These are phyloP conservation scores for Fusarium nanum DNA, from an alignment of 2,329 filamentous ascomycete species.

Conservation along the genomic window DNA sequence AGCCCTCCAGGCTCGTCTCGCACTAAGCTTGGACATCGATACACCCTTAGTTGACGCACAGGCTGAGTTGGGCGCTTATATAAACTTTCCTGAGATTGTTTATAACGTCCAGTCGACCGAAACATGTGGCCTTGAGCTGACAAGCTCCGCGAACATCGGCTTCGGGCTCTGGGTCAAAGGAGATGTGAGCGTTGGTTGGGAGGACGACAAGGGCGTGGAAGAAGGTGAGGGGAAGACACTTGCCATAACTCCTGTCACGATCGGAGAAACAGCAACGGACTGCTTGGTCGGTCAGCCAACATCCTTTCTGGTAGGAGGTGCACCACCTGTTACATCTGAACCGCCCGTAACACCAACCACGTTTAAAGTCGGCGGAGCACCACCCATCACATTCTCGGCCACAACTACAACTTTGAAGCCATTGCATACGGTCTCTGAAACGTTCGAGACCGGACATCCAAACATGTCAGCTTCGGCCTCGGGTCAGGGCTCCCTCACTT, in stretches of 20 bases:
- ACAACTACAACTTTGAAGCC: not conserved
- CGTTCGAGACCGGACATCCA: not conserved
- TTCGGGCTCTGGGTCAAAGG: not conserved
- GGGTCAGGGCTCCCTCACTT: not conserved
- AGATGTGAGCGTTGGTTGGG: not conserved
- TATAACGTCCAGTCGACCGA: not conserved
- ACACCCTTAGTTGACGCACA: not conserved
- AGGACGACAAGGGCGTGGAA: not conserved
- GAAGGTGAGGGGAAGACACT: not conserved
- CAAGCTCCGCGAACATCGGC: not conserved
- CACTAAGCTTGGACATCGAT: not conserved
- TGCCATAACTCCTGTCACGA: not conserved
- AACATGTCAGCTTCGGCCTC: not conserved
- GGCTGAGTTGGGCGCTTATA: not conserved
- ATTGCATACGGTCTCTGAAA: not conserved
- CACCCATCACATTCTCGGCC: not conserved
- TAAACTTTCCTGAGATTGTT: not conserved
- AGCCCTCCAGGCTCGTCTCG: not conserved
- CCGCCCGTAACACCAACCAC: not conserved
- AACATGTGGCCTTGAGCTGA: not conserved
- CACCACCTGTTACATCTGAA: not conserved
- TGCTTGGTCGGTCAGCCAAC: not conserved
- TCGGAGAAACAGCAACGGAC: not conserved
- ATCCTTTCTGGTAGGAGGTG: not conserved
- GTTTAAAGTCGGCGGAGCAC: not conserved